phyloP scores from a whole-genome alignment of 371 early-diverging fungal species.

The Lichtheimia corymbifera region DNA sequence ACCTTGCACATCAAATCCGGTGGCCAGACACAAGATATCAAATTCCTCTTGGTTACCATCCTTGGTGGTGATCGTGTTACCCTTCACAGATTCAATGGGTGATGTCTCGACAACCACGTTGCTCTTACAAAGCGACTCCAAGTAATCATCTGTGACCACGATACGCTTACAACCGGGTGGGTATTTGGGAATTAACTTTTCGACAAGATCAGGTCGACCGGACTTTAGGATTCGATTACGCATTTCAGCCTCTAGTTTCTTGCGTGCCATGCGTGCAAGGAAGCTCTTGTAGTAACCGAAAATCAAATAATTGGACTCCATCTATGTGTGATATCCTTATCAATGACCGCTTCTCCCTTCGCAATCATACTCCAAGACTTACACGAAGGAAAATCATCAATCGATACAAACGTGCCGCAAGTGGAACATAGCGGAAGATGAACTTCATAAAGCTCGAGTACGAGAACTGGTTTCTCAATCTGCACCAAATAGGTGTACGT shows the following conservation, averaged over 20 bases:
- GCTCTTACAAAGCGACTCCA: slow-evolving; percentile 19
- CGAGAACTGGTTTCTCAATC: slow-evolving; percentile 28
- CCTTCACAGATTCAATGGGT: slow-evolving; percentile 17
- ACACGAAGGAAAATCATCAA: slow-evolving; percentile 13
- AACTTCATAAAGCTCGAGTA: slow-evolving; percentile 16
- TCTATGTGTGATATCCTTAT: background rate
- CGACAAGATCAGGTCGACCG: slow-evolving; percentile 21
- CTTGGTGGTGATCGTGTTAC: slow-evolving; percentile 21
- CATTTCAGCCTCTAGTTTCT: slow-evolving; percentile 5
- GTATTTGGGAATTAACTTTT: slow-evolving; percentile 18
- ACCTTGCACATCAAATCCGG: slow-evolving; percentile 30
- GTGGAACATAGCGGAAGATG: slow-evolving; percentile 20
- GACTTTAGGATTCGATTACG: slow-evolving; percentile 7
- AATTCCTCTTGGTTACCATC: slow-evolving; percentile 23
- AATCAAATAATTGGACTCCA: background rate
- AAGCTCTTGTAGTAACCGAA: slow-evolving; percentile 13
- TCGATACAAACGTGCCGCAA: slow-evolving; percentile 19
- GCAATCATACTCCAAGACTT: background rate
- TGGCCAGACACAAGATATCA: slow-evolving; percentile 30
- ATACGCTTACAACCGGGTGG: slow-evolving; percentile 34
- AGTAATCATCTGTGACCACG: slow-evolving; percentile 21
- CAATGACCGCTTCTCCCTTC: background rate
- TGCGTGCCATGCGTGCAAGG: background rate
- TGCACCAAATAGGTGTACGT: slow-evolving; percentile 55
- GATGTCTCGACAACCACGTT: slow-evolving; percentile 23